A percentile compares a stretch with the other conserved stretches of the same genome.
These are phyloP conservation scores for Suhomyces sp. DNA, from an alignment of 805 yeast species.

Conservation along the genomic window DNA sequence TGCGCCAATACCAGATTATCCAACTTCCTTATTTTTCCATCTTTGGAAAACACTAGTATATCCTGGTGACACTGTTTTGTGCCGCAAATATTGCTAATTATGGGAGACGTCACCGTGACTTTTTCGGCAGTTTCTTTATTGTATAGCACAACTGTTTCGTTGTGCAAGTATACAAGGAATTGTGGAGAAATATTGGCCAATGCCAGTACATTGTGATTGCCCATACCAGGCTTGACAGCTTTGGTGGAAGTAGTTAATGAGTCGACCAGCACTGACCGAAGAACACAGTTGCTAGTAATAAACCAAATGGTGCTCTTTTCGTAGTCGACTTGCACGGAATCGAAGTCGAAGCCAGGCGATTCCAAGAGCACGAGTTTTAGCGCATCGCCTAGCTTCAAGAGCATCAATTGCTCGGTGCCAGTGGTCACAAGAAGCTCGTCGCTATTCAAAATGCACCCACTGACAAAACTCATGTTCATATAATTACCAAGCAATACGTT, in stretches of 20 bases:
- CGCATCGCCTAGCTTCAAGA: constrained; percentile 22
- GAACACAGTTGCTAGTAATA: constrained; percentile 7
- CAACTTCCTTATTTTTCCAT: constrained; percentile 37
- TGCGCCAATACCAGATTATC: constrained; percentile 8
- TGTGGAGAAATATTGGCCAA: neutral
- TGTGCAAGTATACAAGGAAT: neutral
- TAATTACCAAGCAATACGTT: constrained; percentile 53
- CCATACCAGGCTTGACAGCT: neutral
- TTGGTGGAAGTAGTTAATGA: constrained; percentile 11
- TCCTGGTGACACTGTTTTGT: constrained; percentile 30
- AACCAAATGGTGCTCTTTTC: constrained; percentile 25
- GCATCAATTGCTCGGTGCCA: constrained; percentile 29
- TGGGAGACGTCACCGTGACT: constrained; percentile 28
- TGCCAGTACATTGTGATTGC: neutral
- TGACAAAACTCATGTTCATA: constrained; percentile 49
- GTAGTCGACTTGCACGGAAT: constrained; percentile 19
- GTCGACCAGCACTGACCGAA: constrained; percentile 10
- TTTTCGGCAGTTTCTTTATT: constrained; percentile 34
- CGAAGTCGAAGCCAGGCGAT: constrained; percentile 14
- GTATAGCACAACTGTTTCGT: constrained; percentile 10
- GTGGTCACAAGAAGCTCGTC: constrained; percentile 38
- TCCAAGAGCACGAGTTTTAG: constrained; percentile 15
- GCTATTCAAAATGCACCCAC: constrained; percentile 29
- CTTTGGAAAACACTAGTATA: constrained; percentile 40
- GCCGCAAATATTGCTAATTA: constrained; percentile 39